A percentile compares a stretch with the other conserved stretches of the same genome.
phyloP scores from a whole-genome alignment of 352 stramenopile species.

The Pythium monospermum region DNA sequence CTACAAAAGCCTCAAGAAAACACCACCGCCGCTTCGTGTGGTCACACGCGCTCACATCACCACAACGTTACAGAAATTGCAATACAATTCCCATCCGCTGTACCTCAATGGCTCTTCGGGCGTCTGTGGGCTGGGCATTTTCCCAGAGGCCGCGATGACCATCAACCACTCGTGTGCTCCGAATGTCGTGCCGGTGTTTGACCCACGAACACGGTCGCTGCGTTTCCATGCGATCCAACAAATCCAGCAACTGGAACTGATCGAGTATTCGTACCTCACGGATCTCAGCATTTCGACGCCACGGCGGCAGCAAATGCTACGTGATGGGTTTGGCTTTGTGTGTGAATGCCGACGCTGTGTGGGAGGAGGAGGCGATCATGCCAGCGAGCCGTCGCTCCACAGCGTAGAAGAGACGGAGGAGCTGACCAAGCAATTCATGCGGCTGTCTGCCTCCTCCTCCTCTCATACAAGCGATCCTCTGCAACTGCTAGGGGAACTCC shows the following conservation, averaged over 20 bases:
- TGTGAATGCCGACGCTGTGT: slow-evolving; percentile 44
- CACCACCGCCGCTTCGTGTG: neutral
- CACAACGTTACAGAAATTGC: slow-evolving; percentile 34
- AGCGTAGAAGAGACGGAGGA: neutral
- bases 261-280: slow-evolving; percentile 54
- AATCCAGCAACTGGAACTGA: slow-evolving; percentile 23
- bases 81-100: slow-evolving; percentile 55
- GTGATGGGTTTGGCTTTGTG: slow-evolving; percentile 43
- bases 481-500: slow-evolving; percentile 4
- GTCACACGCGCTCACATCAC: slow-evolving; percentile 24
- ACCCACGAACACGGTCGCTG: slow-evolving; percentile 38
- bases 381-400: neutral
- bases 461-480: slow-evolving; percentile 15
- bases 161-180: slow-evolving; percentile 67
- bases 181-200: slow-evolving; percentile 52
- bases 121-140: slow-evolving; percentile 46
- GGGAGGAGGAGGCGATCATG: neutral
- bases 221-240: slow-evolving; percentile 35
- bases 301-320: slow-evolving; percentile 31
- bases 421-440: neutral
- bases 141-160: slow-evolving; percentile 61
- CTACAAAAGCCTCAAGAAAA: slow-evolving; percentile 10
- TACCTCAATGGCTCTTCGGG: slow-evolving; percentile 29
- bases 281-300: slow-evolving; percentile 36
- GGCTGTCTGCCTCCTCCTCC: slow-evolving; percentile 31